A percentile compares a stretch with the other conserved stretches of the same genome.
These are phyloP conservation scores for Ailanthus altissimus DNA, from an alignment of 345 rosid species.

Conservation along the genomic window DNA sequence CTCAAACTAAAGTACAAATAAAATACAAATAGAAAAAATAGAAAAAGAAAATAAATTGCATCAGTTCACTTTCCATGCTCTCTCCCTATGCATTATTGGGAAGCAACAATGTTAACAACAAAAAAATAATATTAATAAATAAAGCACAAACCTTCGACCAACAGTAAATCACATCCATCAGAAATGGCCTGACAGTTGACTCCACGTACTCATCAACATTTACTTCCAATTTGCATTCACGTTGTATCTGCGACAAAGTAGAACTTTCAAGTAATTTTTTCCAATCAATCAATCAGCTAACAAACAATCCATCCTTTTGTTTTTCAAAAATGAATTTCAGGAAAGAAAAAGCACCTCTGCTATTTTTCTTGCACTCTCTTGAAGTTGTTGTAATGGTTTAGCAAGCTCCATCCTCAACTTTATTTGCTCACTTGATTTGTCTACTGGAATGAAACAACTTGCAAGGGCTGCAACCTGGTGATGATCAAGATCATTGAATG, in stretches of 20 bases:
- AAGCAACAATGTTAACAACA: background rate
- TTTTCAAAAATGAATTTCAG: background rate
- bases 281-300: slow-evolving; percentile 8
- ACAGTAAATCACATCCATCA: slow-evolving; percentile 96
- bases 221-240: slow-evolving; percentile 91
- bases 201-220: slow-evolving; percentile 92
- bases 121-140: background rate
- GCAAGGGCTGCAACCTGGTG: slow-evolving; percentile 98
- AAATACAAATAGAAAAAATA: background rate
- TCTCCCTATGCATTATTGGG: background rate
- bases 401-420: slow-evolving; percentile 86
- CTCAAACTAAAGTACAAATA: too few species aligned
- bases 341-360: slow-evolving; percentile 69
- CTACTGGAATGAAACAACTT: slow-evolving; percentile 98
- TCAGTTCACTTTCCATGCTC: background rate
- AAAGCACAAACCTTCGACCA: slow-evolving; percentile 84
- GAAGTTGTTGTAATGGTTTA: slow-evolving; percentile 92
- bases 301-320: background rate
- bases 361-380: slow-evolving; percentile 92
- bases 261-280: slow-evolving; percentile 1
- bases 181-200: slow-evolving; percentile 86
- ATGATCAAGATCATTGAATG: slow-evolving; percentile 93
- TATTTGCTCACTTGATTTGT: slow-evolving; percentile 85
- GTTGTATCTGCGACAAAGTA: slow-evolving; percentile 69
- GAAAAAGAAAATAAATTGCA: background rate